A percentile compares a stretch with the other conserved stretches of the same genome.
These are phyloP conservation scores for Chlamydomonas sphaeroides DNA, from an alignment of 139 green algal genomes.

Conservation along the genomic window DNA sequence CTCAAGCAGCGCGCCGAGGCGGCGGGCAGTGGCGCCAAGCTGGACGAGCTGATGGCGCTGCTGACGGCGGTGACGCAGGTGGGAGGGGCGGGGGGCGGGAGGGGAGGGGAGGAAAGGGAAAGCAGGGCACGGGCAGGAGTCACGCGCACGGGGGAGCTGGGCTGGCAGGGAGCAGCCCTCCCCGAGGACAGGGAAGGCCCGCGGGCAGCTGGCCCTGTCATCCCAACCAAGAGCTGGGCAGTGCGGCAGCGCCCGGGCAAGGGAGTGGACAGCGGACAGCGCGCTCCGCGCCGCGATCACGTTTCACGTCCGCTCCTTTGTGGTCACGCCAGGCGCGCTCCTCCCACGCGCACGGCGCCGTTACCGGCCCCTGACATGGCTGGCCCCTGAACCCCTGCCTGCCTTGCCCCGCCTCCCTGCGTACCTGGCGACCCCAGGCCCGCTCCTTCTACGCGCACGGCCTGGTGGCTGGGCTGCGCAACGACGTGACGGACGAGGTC, in stretches of 20 bases:
- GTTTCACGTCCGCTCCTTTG: too few species aligned
- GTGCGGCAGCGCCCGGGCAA: too few species aligned
- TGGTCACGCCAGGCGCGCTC: background rate
- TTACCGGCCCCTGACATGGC: too few species aligned
- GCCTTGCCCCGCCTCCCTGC: too few species aligned
- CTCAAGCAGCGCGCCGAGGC: conserved; percentile 69
- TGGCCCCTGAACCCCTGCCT: too few species aligned
- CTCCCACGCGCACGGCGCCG: background rate
- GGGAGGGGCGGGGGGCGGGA: conserved; percentile 3
- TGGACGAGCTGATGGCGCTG: conserved; percentile 73
- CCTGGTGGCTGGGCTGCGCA: conserved; percentile 81
- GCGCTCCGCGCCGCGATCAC: too few species aligned
- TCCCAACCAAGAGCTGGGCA: too few species aligned
- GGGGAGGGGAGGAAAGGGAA: too few species aligned
- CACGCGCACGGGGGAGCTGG: background rate
- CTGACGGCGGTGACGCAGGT: conserved; percentile 77
- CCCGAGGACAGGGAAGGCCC: too few species aligned
- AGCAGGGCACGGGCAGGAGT: too few species aligned
- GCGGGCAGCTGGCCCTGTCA: too few species aligned
- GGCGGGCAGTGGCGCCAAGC: background rate
- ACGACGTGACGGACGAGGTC: conserved; percentile 88
- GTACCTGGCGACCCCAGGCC: conserved; percentile 40
- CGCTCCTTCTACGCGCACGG: conserved; percentile 42
- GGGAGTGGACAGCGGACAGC: too few species aligned
- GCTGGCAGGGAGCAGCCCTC: background rate